These are phyloP conservation scores for Gypsophila paniculata DNA, from an alignment of 179 eudicot genomes.

Conservation along the genomic window DNA sequence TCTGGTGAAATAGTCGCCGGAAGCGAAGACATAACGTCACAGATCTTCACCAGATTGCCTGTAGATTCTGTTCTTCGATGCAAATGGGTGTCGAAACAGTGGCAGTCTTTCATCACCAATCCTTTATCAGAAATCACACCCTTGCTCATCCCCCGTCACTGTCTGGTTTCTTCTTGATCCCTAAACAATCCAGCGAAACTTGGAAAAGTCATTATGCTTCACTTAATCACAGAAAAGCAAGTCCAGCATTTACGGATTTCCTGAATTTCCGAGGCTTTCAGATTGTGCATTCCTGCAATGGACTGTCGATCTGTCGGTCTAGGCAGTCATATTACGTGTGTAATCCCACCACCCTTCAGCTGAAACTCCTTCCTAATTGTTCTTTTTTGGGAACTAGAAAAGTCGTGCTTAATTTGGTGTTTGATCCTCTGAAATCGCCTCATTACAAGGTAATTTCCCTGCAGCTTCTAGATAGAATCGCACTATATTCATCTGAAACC, in stretches of 20 bases:
- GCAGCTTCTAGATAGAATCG: background rate
- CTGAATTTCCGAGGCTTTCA: conserved; percentile 16
- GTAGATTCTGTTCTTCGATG: conserved; percentile 16
- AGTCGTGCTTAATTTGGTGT: conserved; percentile 15
- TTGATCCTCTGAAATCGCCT: conserved; percentile 20
- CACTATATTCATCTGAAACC: conserved; percentile 25
- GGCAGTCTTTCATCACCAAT: conserved; percentile 18
- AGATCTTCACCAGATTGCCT: conserved; percentile 17
- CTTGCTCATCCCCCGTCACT: conserved; percentile 16
- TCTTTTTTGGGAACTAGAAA: background rate
- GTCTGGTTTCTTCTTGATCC: conserved; percentile 29
- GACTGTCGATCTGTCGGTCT: conserved; percentile 24
- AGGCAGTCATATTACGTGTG: conserved; percentile 14
- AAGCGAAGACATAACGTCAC: conserved; percentile 19
- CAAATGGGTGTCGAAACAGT: conserved; percentile 22
- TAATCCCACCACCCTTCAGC: conserved; percentile 14
- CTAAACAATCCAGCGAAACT: conserved; percentile 15
- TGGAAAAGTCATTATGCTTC: conserved; percentile 5
- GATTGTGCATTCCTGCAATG: conserved; percentile 29
- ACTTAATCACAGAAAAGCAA: background rate
- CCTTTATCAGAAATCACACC: conserved; percentile 18
- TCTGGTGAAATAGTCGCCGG: conserved; percentile 24
- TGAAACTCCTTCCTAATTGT: conserved; percentile 15
- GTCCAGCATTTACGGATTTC: conserved; percentile 8
- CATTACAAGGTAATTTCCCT: conserved; percentile 23